A percentile compares a stretch with the other conserved stretches of the same genome.
Evolutionary conservation across 805 yeast species (phyloP).

Genomic region (Wickerhamiella occidentalis): DNA sequence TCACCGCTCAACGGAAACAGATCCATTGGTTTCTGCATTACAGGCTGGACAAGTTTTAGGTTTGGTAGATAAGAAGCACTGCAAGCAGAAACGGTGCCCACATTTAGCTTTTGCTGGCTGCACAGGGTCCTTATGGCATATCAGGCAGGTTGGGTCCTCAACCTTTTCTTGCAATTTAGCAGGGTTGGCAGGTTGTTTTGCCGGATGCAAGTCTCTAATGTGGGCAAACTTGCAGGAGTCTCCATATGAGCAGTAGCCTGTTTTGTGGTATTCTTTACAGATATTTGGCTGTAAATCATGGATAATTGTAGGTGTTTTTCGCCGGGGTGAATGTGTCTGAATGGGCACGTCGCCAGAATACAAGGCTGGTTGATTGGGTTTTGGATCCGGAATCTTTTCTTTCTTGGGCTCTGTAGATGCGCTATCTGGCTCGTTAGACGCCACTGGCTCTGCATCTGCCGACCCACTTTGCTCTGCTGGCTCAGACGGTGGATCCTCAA

Average conservation of each 20-base stretch:
- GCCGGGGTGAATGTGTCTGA: too few species aligned
- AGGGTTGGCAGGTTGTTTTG: neutral
- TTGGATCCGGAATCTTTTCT: neutral
- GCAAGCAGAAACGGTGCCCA: conserved; percentile 8
- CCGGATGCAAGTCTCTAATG: conserved; percentile 43
- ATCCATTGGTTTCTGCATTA: conserved; percentile 12
- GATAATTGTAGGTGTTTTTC: conserved; percentile 21
- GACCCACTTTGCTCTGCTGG: too few species aligned
- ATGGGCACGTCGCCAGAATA: too few species aligned
- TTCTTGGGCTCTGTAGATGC: too few species aligned
- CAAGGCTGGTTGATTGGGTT: too few species aligned
- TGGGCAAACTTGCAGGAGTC: conserved; percentile 93
- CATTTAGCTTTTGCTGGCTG: neutral
- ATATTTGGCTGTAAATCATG: conserved; percentile 88
- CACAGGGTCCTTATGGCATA: conserved; percentile 16
- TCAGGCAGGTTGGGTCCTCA: conserved; percentile 65
- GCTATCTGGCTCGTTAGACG: too few species aligned
- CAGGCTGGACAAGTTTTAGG: conserved; percentile 10
- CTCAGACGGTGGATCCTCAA: neutral
- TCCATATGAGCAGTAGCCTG: conserved; percentile 95
- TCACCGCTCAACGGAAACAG: conserved; percentile 3
- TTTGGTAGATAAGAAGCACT: conserved; percentile 2
- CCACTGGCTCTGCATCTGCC: too few species aligned
- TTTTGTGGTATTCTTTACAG: conserved; percentile 80
- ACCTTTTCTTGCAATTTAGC: conserved; percentile 53